Conservation (phyloP, 495 filamentous ascomycete species). For the Jackrogersella multiformis region DNA sequence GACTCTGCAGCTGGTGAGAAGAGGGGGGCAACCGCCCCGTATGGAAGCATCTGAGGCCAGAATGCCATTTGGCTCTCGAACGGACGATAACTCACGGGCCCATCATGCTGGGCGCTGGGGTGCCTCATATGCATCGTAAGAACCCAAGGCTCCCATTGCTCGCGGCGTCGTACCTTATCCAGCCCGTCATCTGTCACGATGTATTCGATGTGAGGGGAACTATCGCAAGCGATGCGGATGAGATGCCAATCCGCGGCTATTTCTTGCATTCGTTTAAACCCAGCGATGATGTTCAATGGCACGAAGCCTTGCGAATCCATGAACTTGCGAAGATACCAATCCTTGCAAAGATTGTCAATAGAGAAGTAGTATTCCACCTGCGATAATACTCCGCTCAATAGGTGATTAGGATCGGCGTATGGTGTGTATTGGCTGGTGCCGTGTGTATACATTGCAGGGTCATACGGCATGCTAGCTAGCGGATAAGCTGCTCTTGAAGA, state of each 20-base stretch:
- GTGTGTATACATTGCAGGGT: conserved; percentile 64
- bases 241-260: conserved; percentile 75
- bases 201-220: conserved; percentile 76
- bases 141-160: conserved; percentile 85
- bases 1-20: conserved; percentile 50
- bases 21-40: conserved; percentile 40
- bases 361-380: conserved; percentile 98
- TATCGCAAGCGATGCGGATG: conserved; percentile 75
- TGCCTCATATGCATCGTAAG: conserved; percentile 65
- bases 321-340: conserved; percentile 83
- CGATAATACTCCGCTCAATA: conserved; percentile 55
- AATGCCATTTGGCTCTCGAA: conserved; percentile 33
- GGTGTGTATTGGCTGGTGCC: conserved; percentile 69
- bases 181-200: conserved; percentile 73
- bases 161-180: conserved; percentile 78
- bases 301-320: conserved; percentile 98
- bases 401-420: conserved; percentile 64
- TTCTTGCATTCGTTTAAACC: conserved; percentile 83
- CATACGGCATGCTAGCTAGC: conserved; percentile 58
- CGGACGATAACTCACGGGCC: conserved; percentile 45
- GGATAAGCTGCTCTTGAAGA: conserved; percentile 35
- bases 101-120: conserved; percentile 52
- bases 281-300: conserved; percentile 75
- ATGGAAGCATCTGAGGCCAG: conserved; percentile 41
- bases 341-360: conserved; percentile 94